A percentile compares a stretch with the other conserved stretches of the same genome.
Evolutionary conservation across 495 filamentous ascomycete species (phyloP).

Genomic region (Penicillium ucsense): DNA sequence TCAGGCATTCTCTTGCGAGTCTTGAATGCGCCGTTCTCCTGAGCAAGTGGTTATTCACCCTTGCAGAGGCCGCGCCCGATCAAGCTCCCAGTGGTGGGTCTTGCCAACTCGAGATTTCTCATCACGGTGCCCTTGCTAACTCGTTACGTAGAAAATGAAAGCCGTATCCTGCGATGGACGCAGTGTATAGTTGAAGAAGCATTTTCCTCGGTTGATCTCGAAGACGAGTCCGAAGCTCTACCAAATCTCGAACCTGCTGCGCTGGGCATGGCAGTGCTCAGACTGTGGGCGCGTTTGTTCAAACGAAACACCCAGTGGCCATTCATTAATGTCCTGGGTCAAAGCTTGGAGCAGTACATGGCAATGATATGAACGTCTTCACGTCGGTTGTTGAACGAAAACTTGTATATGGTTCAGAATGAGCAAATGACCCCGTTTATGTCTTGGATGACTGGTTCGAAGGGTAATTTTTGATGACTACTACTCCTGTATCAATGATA

Average conservation of each 20-base stretch:
- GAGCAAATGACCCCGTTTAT: too few species aligned
- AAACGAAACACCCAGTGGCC: slow-evolving; percentile 30
- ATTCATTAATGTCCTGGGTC: slow-evolving; percentile 30
- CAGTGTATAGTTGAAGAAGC: slow-evolving; percentile 31
- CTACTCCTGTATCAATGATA: too few species aligned
- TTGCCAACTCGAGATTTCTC: too few species aligned
- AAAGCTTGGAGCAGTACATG: slow-evolving; percentile 27
- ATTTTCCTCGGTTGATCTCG: slow-evolving; percentile 27
- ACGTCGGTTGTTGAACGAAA: background rate
- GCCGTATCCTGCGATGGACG: slow-evolving; percentile 28
- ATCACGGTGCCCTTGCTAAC: background rate
- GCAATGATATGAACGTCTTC: slow-evolving; percentile 15
- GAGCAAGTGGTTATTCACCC: slow-evolving; percentile 38
- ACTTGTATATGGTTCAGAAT: too few species aligned
- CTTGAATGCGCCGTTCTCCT: slow-evolving; percentile 40
- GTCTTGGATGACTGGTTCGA: too few species aligned
- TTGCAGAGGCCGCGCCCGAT: slow-evolving; percentile 21
- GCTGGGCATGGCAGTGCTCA: slow-evolving; percentile 24
- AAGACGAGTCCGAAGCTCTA: slow-evolving; percentile 18
- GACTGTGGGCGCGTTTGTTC: slow-evolving; percentile 31
- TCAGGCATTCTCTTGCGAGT: slow-evolving; percentile 38
- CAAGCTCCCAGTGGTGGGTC: slow-evolving; percentile 25
- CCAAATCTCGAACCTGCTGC: slow-evolving; percentile 18
- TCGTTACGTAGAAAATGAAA: slow-evolving; percentile 23
- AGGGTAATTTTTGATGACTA: too few species aligned